These are phyloP conservation scores for Chaetomium cochliodes DNA, from an alignment of 495 filamentous ascomycete species.

Conservation along the genomic window DNA sequence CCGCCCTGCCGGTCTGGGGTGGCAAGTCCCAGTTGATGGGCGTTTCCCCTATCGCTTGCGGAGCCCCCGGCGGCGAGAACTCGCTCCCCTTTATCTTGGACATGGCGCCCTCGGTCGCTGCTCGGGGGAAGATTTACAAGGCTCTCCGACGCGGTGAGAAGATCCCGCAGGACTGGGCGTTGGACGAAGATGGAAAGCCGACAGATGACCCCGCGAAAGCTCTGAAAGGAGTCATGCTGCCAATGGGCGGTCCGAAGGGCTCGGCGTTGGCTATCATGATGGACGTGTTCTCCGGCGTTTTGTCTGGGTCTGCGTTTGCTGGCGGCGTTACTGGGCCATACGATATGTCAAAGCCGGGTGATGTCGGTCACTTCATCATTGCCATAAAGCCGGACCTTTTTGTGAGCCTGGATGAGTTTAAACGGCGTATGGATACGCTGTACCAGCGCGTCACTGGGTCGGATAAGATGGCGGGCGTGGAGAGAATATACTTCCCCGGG, in stretches of 20 bases:
- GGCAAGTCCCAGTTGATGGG: constrained; percentile 66
- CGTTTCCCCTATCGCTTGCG: constrained; percentile 74
- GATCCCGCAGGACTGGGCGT: constrained; percentile 71
- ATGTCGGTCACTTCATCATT: constrained; percentile 75
- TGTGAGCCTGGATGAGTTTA: constrained; percentile 67
- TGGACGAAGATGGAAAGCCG: constrained; percentile 65
- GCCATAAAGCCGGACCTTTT: constrained; percentile 77
- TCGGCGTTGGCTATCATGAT: constrained; percentile 74
- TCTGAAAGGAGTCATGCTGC: constrained; percentile 70
- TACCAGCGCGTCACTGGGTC: constrained; percentile 62
- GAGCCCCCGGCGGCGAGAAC: constrained; percentile 56
- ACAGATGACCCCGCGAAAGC: constrained; percentile 67
- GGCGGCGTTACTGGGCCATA: constrained; percentile 71
- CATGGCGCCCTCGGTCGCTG: constrained; percentile 74
- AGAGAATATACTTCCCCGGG: constrained; percentile 74
- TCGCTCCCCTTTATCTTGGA: constrained; percentile 64
- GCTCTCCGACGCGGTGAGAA: constrained; percentile 67
- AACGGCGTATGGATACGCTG: constrained; percentile 65
- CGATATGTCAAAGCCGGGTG: constrained; percentile 62
- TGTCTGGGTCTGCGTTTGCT: constrained; percentile 67
- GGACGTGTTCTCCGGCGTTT: constrained; percentile 78
- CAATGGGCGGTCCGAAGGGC: constrained; percentile 78
- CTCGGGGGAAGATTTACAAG: constrained; percentile 74
- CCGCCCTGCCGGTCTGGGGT: constrained; percentile 72
- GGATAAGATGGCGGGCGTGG: constrained; percentile 67